Conservation (phyloP, 306 rosid species). For the Alnus rubra region DNA sequence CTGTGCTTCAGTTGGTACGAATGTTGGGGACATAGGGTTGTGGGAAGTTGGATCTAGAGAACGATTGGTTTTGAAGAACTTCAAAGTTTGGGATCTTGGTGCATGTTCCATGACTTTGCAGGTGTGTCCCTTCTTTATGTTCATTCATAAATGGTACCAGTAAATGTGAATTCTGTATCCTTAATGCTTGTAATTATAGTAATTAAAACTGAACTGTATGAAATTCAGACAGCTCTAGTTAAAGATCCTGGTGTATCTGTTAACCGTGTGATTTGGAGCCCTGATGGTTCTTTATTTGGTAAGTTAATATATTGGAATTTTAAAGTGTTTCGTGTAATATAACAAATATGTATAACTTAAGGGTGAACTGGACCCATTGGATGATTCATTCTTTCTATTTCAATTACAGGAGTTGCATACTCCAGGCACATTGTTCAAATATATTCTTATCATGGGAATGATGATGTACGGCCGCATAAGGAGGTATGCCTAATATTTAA, state of each 20-base stretch:
- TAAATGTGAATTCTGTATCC: constrained; percentile 12
- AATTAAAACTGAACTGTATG: constrained; percentile 27
- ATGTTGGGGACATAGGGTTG: constrained; percentile 90
- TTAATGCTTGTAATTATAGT: constrained; percentile 19
- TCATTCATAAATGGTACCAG: constrained; percentile 1
- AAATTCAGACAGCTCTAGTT: constrained; percentile 81
- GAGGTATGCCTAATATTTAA: constrained; percentile 57
- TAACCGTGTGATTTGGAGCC: constrained; percentile 98
- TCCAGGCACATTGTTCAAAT: constrained; percentile 97
- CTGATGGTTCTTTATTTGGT: constrained; percentile 94
- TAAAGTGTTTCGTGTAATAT: constrained; percentile 21
- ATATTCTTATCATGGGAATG: constrained; percentile 75
- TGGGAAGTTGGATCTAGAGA: constrained; percentile 98
- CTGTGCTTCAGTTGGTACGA: constrained; percentile 78
- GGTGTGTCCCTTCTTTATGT: constrained; percentile 45
- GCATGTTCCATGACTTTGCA: constrained; percentile 89
- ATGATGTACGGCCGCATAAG: constrained; percentile 72
- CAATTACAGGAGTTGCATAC: constrained; percentile 80
- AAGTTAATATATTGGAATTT: constrained; percentile 33
- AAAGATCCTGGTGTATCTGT: constrained; percentile 96
- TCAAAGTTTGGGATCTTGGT: constrained; percentile 96
- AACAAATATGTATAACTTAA: constrained; percentile 2
- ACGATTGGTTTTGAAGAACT: constrained; percentile 69
- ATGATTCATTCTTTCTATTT: constrained; percentile 9
- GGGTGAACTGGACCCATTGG: constrained; percentile 11